Evolutionary conservation across 2,329 filamentous ascomycete species (phyloP), one percentile per base, ranked within the genome.

Genomic region (Magnaporthales sp.): DNA sequence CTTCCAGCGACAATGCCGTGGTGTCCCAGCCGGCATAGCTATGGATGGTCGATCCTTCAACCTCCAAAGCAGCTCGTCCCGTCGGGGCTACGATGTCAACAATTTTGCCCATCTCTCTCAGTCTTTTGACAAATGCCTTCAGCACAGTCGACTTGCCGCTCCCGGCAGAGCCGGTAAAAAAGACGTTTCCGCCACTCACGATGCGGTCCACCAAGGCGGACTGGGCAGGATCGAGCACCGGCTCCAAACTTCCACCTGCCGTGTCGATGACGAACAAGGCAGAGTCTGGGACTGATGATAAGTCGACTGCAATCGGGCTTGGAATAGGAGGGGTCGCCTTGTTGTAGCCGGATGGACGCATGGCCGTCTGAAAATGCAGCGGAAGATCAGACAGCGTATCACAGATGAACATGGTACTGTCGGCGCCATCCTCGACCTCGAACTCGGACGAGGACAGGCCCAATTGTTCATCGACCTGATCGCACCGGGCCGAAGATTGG

Each of bases 101-200:
- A 0, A 24, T 70, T 51, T 74, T 77, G 0, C 77, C 76, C 67
- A 67, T 70, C 0, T 68, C 69, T 9, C 68, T 67, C 1, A 86
- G 75, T 5, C 75, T 72, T 7, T 72, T 74, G 2, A 79, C 79
- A 54, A 85, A 81, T 8, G 79, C 78, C 67, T 81, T 81, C 0
- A 88, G 74, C 1, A 86, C 81, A 0, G 83, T 84, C 0, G 82
- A 84, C 71, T 88, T 88, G 2, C 85, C 86, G 62, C 81, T 84
- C 0, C 87, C 87, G 15, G 86, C 87, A 0, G 84, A 86, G 9
- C 87, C 87, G 0, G 86, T 89, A 70, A 85, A 89, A 71, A 89
- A 90, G 10, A 89, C 83, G 66, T 89, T 89, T 1, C 72, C 68
- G 0, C 85, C 83, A 2, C 74, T 75, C 3, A 79, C 67, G 29